Evolutionary conservation across 805 yeast species (phyloP).

Genomic region (Lipomyces sp.): DNA sequence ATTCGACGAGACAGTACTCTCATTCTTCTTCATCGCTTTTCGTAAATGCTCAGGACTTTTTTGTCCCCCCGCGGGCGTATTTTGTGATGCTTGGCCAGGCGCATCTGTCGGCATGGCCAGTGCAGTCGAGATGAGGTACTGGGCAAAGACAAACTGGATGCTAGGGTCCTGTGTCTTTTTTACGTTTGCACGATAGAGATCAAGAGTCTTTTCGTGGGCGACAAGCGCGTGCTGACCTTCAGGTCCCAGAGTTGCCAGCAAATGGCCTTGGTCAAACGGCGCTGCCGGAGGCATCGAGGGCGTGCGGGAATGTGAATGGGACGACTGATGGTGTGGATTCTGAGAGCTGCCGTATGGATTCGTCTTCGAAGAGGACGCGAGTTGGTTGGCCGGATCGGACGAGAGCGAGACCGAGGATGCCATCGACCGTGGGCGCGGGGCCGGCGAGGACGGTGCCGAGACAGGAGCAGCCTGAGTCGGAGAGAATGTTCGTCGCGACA

Average conservation of each 20-base stretch:
- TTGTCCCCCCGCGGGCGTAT: neutral
- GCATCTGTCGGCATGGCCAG: conserved; percentile 44
- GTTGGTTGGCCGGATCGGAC: conserved; percentile 7
- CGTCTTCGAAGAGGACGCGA: neutral
- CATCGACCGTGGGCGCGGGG: conserved; percentile 23
- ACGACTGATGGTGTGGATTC: neutral
- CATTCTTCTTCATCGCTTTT: conserved; percentile 8
- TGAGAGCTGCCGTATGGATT: conserved; percentile 8
- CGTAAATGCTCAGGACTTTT: neutral
- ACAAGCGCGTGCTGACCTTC: conserved; percentile 49
- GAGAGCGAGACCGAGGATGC: conserved; percentile 16
- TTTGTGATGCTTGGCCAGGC: neutral
- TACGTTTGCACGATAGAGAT: conserved; percentile 83
- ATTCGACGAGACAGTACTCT: conserved; percentile 15
- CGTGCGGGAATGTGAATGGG: conserved; percentile 18
- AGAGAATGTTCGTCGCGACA: neutral
- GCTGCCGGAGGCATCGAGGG: conserved; percentile 31
- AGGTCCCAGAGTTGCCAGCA: conserved; percentile 30
- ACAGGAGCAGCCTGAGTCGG: conserved; percentile 2
- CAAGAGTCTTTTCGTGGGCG: conserved; percentile 82
- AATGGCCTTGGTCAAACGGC: conserved; percentile 33
- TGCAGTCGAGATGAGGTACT: conserved; percentile 85
- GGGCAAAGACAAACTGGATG: conserved; percentile 88
- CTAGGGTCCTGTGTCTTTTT: conserved; percentile 82
- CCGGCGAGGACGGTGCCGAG: conserved; percentile 16